phyloP scores from a whole-genome alignment of 2,329 filamentous ascomycete genomes.

The Penicillium polonicum region DNA sequence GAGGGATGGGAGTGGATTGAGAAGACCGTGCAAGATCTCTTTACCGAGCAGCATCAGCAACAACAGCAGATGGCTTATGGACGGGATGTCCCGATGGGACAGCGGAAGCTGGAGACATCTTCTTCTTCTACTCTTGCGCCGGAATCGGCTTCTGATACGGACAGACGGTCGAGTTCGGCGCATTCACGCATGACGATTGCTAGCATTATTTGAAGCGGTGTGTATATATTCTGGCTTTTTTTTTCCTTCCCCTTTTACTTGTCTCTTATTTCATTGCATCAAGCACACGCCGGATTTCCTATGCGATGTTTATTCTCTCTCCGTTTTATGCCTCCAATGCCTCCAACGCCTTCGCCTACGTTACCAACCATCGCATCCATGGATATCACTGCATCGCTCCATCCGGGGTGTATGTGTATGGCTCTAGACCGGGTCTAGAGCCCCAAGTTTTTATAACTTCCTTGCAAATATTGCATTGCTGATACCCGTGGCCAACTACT shows the following conservation, averaged over 20 bases:
- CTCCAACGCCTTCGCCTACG: not conserved
- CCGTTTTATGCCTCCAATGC: not conserved
- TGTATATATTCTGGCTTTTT: not conserved
- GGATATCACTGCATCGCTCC: not conserved
- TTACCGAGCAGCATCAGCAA: constrained; percentile 34
- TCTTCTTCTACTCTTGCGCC: constrained; percentile 21
- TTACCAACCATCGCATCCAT: not conserved
- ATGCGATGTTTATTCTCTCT: not conserved
- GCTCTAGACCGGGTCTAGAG: not conserved
- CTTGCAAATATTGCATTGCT: constrained; percentile 12
- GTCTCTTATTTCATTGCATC: not conserved
- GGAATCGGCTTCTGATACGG: constrained; percentile 25
- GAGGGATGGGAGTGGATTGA: constrained; percentile 78
- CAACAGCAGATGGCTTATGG: constrained; percentile 5
- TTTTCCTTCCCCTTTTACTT: not conserved
- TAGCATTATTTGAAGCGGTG: constrained; percentile 41
- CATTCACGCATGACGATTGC: constrained; percentile 49
- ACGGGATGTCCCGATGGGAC: constrained; percentile 17
- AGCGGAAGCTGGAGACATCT: constrained; percentile 15
- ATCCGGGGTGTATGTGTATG: not conserved
- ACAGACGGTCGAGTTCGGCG: constrained; percentile 31
- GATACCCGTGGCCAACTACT: constrained; percentile 9
- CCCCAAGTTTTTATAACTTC: not conserved
- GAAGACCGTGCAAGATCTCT: constrained; percentile 50
- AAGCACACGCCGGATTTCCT: not conserved